These are phyloP conservation scores for Diaporthe sp. DNA, from an alignment of 2,329 filamentous ascomycete genomes.

Conservation along the genomic window DNA sequence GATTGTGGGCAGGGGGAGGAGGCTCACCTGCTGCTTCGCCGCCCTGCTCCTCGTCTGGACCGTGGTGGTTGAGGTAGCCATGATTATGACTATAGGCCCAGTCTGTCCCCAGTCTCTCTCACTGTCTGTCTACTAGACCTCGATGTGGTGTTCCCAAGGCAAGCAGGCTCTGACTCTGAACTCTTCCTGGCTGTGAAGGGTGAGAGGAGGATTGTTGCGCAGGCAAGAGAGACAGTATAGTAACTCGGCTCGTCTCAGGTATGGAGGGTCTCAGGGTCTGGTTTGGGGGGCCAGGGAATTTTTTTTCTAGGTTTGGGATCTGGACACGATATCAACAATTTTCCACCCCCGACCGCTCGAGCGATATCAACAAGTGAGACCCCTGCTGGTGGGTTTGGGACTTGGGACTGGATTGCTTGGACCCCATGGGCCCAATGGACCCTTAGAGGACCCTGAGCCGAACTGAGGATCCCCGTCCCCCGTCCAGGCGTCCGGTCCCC, in stretches of 20 bases:
- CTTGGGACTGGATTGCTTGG: slow-evolving; percentile 29
- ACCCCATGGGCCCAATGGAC: slow-evolving; percentile 17
- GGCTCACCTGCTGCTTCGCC: slow-evolving; percentile 36
- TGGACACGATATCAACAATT: slow-evolving; percentile 41
- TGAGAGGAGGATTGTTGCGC: background rate
- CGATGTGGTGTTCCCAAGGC: background rate
- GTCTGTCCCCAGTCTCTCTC: background rate
- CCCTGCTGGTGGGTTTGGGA: slow-evolving; percentile 37
- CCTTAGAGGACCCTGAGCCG: slow-evolving; percentile 22
- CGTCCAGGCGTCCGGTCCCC: slow-evolving; percentile 19
- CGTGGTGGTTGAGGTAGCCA: slow-evolving; percentile 37
- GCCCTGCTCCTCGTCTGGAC: slow-evolving; percentile 41
- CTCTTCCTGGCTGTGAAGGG: slow-evolving; percentile 23
- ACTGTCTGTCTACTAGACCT: slow-evolving; percentile 10
- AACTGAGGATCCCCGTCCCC: background rate
- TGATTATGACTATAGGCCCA: slow-evolving; percentile 15
- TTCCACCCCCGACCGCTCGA: slow-evolving; percentile 35
- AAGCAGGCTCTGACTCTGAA: slow-evolving; percentile 1
- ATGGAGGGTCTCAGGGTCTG: background rate
- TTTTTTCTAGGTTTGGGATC: slow-evolving; percentile 21
- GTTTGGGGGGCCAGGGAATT: background rate
- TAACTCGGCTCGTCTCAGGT: background rate
- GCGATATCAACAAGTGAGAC: slow-evolving; percentile 41
- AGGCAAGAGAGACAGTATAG: slow-evolving; percentile 8
- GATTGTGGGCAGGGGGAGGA: background rate